Evolutionary conservation across 371 early-diverging fungal genomes (phyloP), one percentile per base, ranked within the genome.

Genomic region (Encephalitozoon romaleae): DNA sequence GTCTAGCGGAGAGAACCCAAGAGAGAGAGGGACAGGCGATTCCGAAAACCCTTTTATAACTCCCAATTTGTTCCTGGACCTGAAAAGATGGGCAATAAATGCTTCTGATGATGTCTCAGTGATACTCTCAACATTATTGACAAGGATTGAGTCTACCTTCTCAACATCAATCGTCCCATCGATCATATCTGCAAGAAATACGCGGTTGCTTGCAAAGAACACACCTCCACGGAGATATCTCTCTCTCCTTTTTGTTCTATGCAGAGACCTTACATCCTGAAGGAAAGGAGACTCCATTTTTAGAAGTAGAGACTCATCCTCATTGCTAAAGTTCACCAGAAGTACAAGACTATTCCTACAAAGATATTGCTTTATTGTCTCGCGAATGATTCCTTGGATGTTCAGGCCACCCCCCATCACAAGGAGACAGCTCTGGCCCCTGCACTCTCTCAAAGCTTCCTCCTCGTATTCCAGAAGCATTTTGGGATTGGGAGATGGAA

Each of bases 161-260:
- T 90, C 82, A 1, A 85, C 75, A 0, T 94, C 92, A 0, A 95
- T 85, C 32, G 89, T 86, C 11, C 88, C 86, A 70, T 90, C 89
- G 34, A 96, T 83, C 85, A 96, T 86, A 82, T 96, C 97, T 41
- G 94, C 93, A n/a, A 93, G 89, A 28, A 96, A 83, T 47, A 94
- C 92, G 38, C 93, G 87, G 18, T 94, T 89, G 0, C 95, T 92
- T 28, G 91, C 86, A 4, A 91, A 87, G 70, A 95, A 85, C 3
- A 95, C 86, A 6, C 97, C 97, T 53, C 97, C 93, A 32, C 83
- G 78, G 11, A 30, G 26, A 73, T 82, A 79, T 12, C 42, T 42
- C 28, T 75, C 45, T 28, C 55, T 67, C 47, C 76, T 63, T 1
- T 55, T 49, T 28, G 9, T 21, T 12, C 41, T 72, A 39, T 28